phyloP scores from a whole-genome alignment of 805 yeast species.

The Candida quercuum region DNA sequence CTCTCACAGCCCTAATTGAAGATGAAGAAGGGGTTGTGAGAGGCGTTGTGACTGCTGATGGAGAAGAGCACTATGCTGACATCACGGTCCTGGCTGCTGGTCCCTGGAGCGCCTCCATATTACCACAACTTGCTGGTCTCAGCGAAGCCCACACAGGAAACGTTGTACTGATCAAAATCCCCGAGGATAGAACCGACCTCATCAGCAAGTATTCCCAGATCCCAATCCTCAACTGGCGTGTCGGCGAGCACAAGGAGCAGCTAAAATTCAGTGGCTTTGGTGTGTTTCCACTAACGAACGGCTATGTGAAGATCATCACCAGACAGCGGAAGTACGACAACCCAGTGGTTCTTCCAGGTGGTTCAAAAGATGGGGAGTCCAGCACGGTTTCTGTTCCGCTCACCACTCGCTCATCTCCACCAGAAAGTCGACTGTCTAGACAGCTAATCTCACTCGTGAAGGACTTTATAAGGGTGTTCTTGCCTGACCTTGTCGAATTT shows the following conservation, averaged over 20 bases:
- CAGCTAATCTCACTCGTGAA: conserved; percentile 23
- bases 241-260: conserved; percentile 26
- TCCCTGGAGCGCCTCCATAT: conserved; percentile 21
- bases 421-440: conserved; percentile 21
- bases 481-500: conserved; percentile 14
- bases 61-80: conserved; percentile 17
- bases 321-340: conserved; percentile 33
- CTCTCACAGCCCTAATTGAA: conserved; percentile 21
- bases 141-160: conserved; percentile 34
- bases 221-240: conserved; percentile 32
- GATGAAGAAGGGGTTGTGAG: conserved; percentile 7
- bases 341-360: conserved; percentile 19
- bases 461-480: conserved; percentile 12
- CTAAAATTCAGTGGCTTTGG: conserved; percentile 27
- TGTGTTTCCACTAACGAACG: conserved; percentile 30
- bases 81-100: conserved; percentile 16
- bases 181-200: conserved; percentile 29
- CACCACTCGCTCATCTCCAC: conserved; percentile 20
- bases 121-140: conserved; percentile 26
- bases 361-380: too few species aligned
- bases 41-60: conserved; percentile 25
- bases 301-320: conserved; percentile 29
- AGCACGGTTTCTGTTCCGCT: conserved; percentile 29
- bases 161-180: conserved; percentile 30
- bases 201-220: conserved; percentile 29